Base-by-base conservation (phyloP, 1,139 yeast species). In the Zygoascus sp. region DNA sequence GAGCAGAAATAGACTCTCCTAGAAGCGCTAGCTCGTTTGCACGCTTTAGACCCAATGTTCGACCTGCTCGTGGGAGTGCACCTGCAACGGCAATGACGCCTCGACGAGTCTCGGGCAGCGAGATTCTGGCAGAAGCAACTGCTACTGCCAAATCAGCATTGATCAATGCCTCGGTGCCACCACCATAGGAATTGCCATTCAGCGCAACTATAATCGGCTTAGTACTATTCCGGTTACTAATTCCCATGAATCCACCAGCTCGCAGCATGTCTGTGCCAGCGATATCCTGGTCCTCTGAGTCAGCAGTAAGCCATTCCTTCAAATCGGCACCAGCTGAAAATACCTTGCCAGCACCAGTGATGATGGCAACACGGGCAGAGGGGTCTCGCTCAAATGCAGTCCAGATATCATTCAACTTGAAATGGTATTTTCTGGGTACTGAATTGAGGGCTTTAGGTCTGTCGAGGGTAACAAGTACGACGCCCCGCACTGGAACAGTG, bases 261-360 rank as follows among this genome's bases (percentile, higher is more conserved):
- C 28, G 4, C 27, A 40, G 13, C 27, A 42, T 25, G 32, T 39
- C 27, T 39, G 38, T 27, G 11, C 27, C 40, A 5, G 15, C 16
- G 15, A 16, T 16, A 11, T 32, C 40, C 9, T 43, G 35, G 15
- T 46, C 44, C 22, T 36, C 37, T 15, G 30, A 40, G 10, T 36
- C 25, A 4, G 30, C 27, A 9, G 32, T 51, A 39, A 48, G 49
- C 60, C 59, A 58, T 41, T 56, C 63, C 46, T 56, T 58, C 41
- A 63, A 51, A 46, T 63, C 66, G 2, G 66, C 66, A 2, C 67
- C 67, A 2, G 66, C 64, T 28, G 62, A 57, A 46, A 63, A 63
- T 16, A 59, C 53, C 21, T 50, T 52, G 17, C 67, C 67, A 5
- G 49, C 45, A 25, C 67, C 67, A 11, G 66, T 63, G 32, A 63